phyloP scores from a whole-genome alignment of 208 protist species.

The Kentomonas sorsogonicus region DNA sequence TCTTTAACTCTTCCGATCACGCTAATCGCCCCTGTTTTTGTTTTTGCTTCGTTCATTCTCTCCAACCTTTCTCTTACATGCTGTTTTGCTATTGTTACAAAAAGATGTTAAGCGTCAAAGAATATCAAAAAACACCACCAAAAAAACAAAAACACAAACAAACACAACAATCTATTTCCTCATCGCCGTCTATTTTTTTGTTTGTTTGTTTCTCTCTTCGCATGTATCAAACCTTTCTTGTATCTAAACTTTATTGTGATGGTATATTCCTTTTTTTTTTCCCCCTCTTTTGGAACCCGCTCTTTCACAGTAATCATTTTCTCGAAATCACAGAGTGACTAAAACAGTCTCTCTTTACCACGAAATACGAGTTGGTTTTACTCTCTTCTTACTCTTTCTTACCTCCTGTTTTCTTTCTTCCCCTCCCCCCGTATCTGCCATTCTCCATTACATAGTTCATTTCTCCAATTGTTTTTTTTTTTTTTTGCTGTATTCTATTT shows the following conservation, averaged over 20 bases:
- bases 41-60: conserved; percentile 1
- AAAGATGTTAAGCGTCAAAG: no score
- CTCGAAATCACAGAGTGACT: no score
- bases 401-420: background rate
- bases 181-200: no score
- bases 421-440: background rate
- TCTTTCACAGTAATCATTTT: no score
- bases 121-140: no score
- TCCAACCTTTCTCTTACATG: background rate
- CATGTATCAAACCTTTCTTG: background rate
- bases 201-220: background rate
- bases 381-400: background rate
- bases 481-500: conserved; percentile 2
- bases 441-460: background rate
- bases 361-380: no score
- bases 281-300: background rate
- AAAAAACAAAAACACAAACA: no score
- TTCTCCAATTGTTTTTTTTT: conserved; percentile 9
- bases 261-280: background rate
- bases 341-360: no score
- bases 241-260: background rate
- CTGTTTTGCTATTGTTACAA: no score
- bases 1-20: no score
- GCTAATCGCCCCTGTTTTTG: background rate
- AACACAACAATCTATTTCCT: no score